These are phyloP conservation scores for Aureobasidium sp. DNA, from an alignment of 2,329 filamentous ascomycete species.

Conservation along the genomic window DNA sequence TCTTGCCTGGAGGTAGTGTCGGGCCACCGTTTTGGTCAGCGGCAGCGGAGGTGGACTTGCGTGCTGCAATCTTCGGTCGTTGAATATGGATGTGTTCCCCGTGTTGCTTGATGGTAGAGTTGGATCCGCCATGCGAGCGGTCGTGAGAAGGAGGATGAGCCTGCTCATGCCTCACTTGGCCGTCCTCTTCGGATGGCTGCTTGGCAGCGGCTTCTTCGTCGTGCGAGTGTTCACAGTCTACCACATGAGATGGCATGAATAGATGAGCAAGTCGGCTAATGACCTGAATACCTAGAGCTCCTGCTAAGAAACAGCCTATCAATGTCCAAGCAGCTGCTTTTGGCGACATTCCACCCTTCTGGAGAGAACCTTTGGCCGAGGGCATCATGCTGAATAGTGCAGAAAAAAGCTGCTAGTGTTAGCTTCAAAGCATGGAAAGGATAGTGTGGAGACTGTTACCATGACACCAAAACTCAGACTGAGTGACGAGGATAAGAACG, in stretches of 20 bases:
- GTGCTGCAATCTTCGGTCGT: not conserved
- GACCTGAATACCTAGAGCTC: constrained; percentile 68
- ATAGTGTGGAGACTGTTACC: constrained; percentile 47
- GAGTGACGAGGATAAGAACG: constrained; percentile 78
- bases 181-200: constrained; percentile 32
- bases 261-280: constrained; percentile 66
- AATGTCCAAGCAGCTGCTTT: constrained; percentile 61
- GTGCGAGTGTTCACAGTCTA: constrained; percentile 72
- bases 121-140: constrained; percentile 6
- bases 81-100: constrained; percentile 9
- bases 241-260: constrained; percentile 69
- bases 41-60: not conserved
- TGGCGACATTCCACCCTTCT: constrained; percentile 59
- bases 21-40: not conserved
- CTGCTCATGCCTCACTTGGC: constrained; percentile 22
- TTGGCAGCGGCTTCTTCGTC: constrained; percentile 49
- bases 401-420: constrained; percentile 66
- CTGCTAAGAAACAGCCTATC: constrained; percentile 62
- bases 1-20: not conserved
- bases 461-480: constrained; percentile 95
- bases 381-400: constrained; percentile 90
- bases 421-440: not conserved
- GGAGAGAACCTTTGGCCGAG: constrained; percentile 71
- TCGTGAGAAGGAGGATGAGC: constrained; percentile 19
- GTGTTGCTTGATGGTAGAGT: not conserved